These are phyloP conservation scores for Mycena crocata DNA, from an alignment of 768 basidiomycete species.

Conservation along the genomic window DNA sequence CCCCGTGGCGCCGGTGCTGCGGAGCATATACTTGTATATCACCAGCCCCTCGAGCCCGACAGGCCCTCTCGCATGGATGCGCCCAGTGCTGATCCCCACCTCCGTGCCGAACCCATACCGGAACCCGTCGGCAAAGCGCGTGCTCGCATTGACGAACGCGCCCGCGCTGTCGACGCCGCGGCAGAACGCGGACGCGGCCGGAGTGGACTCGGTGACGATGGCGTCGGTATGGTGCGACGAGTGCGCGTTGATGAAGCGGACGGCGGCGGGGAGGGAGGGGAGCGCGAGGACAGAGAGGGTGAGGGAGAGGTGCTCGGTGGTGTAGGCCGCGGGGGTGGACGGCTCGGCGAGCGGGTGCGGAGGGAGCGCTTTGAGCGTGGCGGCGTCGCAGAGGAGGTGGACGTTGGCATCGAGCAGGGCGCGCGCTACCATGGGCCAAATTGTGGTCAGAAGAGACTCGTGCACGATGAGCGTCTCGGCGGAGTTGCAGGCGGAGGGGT, in stretches of 20 bases:
- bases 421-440: constrained; percentile 86
- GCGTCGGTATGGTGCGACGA: constrained; percentile 96
- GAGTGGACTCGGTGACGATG: constrained; percentile 86
- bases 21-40: constrained; percentile 95
- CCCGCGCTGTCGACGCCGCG: constrained; percentile 92
- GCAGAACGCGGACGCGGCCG: constrained; percentile 78
- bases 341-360: constrained; percentile 57
- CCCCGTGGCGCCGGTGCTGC: constrained; percentile 77
- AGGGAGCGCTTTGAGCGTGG: constrained; percentile 69
- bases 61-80: constrained; percentile 96
- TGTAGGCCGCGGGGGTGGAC: constrained; percentile 75
- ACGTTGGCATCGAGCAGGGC: constrained; percentile 79
- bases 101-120: constrained; percentile 98
- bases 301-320: constrained; percentile 89
- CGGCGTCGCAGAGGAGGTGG: constrained; percentile 81
- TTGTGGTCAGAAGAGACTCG: constrained; percentile 69
- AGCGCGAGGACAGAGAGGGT: constrained; percentile 85
- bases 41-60: constrained; percentile 95
- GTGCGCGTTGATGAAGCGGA: constrained; percentile 91
- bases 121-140: constrained; percentile 96
- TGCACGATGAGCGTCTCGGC: constrained; percentile 92
- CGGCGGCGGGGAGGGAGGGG: constrained; percentile 77
- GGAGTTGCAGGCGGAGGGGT: constrained; percentile 96
- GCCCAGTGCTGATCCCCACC: constrained; percentile 96
- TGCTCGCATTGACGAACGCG: constrained; percentile 94